phyloP scores from a whole-genome alignment of 345 rosid species.

The Iberis pinnata region DNA sequence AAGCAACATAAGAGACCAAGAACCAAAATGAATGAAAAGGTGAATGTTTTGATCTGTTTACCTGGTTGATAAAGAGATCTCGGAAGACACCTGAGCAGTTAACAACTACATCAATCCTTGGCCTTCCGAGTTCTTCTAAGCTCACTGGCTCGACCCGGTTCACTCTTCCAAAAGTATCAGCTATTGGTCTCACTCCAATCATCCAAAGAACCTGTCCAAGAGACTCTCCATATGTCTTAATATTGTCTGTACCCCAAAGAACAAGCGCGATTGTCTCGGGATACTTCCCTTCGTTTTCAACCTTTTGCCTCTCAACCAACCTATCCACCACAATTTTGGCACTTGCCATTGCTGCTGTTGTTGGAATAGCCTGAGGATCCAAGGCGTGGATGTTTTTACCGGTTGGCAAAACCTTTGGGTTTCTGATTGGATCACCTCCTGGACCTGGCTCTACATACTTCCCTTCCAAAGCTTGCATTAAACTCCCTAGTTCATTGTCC shows the following conservation, averaged over 20 bases:
- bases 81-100: slow-evolving; percentile 99
- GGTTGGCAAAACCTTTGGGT: slow-evolving; percentile 93
- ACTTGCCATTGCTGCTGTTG: slow-evolving; percentile 94
- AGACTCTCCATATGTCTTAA: slow-evolving; percentile 96
- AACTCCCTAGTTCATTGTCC: slow-evolving; percentile 85
- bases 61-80: slow-evolving; percentile 97
- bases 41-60: slow-evolving; percentile 15
- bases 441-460: slow-evolving; percentile 97
- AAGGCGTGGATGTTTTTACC: slow-evolving; percentile 98
- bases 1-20: slow-evolving; percentile 9
- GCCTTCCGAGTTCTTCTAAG: slow-evolving; percentile 96
- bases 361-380: slow-evolving; percentile 97
- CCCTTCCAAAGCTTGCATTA: slow-evolving; percentile 93
- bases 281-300: slow-evolving; percentile 79
- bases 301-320: slow-evolving; percentile 81
- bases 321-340: slow-evolving; percentile 88
- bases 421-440: slow-evolving; percentile 96
- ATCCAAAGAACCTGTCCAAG: slow-evolving; percentile 96
- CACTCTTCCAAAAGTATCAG: slow-evolving; percentile 90
- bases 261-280: slow-evolving; percentile 96
- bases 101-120: slow-evolving; percentile 94
- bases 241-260: slow-evolving; percentile 97
- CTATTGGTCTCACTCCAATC: slow-evolving; percentile 86
- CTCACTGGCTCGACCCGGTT: slow-evolving; percentile 85
- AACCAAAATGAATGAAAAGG: neutral